Percentiles rank a stretch among this genome's conserved stretches.
phyloP scores from a whole-genome alignment of 805 yeast genomes.

The Saccharomycopsis sp. region DNA sequence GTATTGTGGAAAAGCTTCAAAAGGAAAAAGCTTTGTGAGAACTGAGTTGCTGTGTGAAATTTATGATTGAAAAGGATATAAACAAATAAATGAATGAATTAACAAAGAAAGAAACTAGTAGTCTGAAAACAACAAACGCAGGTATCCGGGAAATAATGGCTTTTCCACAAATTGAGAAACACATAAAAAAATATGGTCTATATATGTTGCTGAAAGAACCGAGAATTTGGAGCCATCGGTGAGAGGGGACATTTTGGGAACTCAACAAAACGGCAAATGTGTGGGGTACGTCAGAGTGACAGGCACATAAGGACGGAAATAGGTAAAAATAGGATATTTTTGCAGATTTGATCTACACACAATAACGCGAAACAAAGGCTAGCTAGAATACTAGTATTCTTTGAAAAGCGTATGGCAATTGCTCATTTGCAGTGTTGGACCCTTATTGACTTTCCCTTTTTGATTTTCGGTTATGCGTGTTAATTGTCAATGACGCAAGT shows the following conservation, averaged over 20 bases:
- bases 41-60: too few species aligned
- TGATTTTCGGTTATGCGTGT: not conserved
- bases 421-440: not conserved
- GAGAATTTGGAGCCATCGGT: not conserved
- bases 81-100: not conserved
- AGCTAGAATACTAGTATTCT: too few species aligned
- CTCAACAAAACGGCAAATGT: not conserved
- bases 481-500: not conserved
- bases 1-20: slow-evolving; percentile 1
- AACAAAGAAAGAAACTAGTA: too few species aligned
- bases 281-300: not conserved
- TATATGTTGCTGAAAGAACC: not conserved
- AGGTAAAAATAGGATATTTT: not conserved
- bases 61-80: too few species aligned
- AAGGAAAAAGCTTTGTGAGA: too few species aligned
- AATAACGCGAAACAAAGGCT: not conserved
- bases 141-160: too few species aligned
- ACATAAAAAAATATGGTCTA: not conserved
- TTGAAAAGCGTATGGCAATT: not conserved
- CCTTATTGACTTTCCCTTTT: not conserved
- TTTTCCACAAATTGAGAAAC: not conserved
- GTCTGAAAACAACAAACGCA: too few species aligned
- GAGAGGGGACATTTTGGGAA: not conserved
- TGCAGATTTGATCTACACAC: not conserved
- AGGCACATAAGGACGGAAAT: too few species aligned